Conservation (phyloP, 768 basidiomycete species). For the Tricholoma flavovirens region DNA sequence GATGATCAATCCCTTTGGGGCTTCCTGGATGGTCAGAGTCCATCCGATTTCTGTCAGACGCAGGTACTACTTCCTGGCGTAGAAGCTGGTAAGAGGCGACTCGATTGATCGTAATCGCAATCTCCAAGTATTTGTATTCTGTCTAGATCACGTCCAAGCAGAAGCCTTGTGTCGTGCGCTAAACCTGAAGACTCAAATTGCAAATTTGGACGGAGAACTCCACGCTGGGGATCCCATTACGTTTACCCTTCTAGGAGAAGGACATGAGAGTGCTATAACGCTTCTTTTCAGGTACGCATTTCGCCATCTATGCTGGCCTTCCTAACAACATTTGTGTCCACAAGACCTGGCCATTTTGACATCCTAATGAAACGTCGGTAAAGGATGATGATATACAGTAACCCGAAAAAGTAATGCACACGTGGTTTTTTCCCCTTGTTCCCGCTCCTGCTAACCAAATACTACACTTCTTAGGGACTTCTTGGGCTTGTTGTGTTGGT, state of each 20-base stretch:
- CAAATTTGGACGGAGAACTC: neutral
- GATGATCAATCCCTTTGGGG: slow-evolving; percentile 73
- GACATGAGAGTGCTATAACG: neutral
- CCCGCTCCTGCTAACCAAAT: too few relatives aligned
- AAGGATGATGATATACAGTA: too few relatives aligned
- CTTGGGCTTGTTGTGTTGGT: too few relatives aligned
- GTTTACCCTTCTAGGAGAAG: neutral
- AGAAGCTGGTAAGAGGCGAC: slow-evolving; percentile 55
- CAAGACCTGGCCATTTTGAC: slow-evolving; percentile 86
- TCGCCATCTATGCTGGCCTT: neutral
- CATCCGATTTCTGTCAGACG: slow-evolving; percentile 65
- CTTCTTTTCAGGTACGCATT: neutral
- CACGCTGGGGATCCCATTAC: neutral
- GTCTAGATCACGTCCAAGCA: slow-evolving; percentile 74
- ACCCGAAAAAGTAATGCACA: too few relatives aligned
- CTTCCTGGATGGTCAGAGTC: slow-evolving; percentile 49
- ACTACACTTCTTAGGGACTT: too few relatives aligned
- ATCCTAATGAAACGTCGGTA: slow-evolving; percentile 38
- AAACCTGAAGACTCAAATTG: slow-evolving; percentile 36
- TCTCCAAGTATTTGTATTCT: slow-evolving; percentile 15
- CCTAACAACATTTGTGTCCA: neutral
- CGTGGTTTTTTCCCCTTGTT: too few relatives aligned
- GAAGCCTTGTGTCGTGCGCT: slow-evolving; percentile 68
- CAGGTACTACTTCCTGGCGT: slow-evolving; percentile 75
- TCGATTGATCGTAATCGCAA: neutral